Evolutionary conservation across 371 early-diverging fungal genomes (phyloP).

Genomic region (Actinomucor elegans): DNA sequence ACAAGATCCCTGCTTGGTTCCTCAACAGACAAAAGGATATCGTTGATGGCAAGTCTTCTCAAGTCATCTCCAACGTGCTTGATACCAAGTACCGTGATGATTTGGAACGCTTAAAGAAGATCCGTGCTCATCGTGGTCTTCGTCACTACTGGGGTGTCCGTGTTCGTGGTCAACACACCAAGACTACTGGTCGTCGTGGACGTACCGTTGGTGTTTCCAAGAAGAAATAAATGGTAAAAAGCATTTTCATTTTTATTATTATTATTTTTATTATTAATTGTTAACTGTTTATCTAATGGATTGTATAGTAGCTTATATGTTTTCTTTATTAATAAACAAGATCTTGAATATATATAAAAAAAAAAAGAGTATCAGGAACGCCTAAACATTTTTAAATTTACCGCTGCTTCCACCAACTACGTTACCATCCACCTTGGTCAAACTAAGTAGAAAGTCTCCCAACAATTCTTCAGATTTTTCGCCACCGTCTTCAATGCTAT

Average conservation of each 20-base stretch:
- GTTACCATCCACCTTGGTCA: conserved; percentile 42
- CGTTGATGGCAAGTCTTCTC: conserved; percentile 91
- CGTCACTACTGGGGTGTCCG: conserved; percentile 98
- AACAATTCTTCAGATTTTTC: conserved; percentile 32
- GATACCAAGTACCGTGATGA: conserved; percentile 97
- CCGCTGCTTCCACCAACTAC: conserved; percentile 46
- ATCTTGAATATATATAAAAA: no score
- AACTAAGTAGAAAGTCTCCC: conserved; percentile 46
- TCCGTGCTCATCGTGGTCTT: conserved; percentile 92
- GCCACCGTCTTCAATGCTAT: conserved; percentile 16
- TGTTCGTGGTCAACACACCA: conserved; percentile 96
- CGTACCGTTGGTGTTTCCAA: conserved; percentile 97
- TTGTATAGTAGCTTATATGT: no score
- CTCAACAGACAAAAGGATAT: conserved; percentile 99
- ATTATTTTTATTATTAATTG: no score
- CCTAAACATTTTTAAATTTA: conserved; percentile 21
- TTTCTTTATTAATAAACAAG: no score
- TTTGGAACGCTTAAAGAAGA: conserved; percentile 96
- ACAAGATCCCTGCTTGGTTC: conserved; percentile 98
- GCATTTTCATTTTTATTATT: no score
- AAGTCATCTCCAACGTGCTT: conserved; percentile 93
- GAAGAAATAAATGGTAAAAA: conserved; percentile 95
- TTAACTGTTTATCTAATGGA: no score
- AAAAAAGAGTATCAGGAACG: no score
- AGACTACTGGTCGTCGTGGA: conserved; percentile 98